These are phyloP conservation scores for Umbelopsis sp. DNA, from an alignment of 371 early-diverging fungal species.

Conservation along the genomic window DNA sequence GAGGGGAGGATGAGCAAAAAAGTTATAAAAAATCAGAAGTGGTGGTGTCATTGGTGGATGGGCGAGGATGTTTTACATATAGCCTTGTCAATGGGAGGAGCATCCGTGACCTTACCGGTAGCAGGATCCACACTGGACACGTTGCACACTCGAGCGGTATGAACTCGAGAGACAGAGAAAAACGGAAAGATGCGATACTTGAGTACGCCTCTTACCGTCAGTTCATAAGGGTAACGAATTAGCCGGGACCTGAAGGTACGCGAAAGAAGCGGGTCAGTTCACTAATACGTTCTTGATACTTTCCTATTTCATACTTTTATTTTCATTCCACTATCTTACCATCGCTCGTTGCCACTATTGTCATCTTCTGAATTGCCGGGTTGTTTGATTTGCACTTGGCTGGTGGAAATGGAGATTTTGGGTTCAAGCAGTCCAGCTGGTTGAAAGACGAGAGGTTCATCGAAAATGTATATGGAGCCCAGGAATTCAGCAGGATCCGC, in stretches of 20 bases:
- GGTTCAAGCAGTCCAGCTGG: conserved; percentile 35
- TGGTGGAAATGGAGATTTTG: conserved; percentile 42
- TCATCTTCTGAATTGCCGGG: conserved; percentile 57
- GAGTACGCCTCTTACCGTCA: conserved; percentile 67
- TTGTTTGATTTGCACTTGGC: conserved; percentile 63
- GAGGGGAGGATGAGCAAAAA: neutral
- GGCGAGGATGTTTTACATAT: neutral
- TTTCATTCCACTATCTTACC: conserved; percentile 26
- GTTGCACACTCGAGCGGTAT: conserved; percentile 48
- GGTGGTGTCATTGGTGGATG: neutral
- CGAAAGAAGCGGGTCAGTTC: neutral
- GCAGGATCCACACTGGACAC: conserved; percentile 45
- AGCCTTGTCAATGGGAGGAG: conserved; percentile 1
- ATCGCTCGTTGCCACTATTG: conserved; percentile 50
- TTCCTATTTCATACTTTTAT: too few species aligned
- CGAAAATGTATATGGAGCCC: conserved; percentile 53
- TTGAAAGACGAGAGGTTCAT: conserved; percentile 53
- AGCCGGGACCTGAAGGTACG: conserved; percentile 47
- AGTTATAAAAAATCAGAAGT: neutral
- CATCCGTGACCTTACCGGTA: conserved; percentile 29
- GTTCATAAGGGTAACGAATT: conserved; percentile 63
- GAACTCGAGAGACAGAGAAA: conserved; percentile 24
- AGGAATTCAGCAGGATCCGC: conserved; percentile 52
- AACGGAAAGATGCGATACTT: conserved; percentile 56
- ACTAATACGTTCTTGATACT: too few species aligned